These are phyloP conservation scores for Mucor velutinosus DNA, from an alignment of 371 early-diverging fungal genomes.

Conservation along the genomic window DNA sequence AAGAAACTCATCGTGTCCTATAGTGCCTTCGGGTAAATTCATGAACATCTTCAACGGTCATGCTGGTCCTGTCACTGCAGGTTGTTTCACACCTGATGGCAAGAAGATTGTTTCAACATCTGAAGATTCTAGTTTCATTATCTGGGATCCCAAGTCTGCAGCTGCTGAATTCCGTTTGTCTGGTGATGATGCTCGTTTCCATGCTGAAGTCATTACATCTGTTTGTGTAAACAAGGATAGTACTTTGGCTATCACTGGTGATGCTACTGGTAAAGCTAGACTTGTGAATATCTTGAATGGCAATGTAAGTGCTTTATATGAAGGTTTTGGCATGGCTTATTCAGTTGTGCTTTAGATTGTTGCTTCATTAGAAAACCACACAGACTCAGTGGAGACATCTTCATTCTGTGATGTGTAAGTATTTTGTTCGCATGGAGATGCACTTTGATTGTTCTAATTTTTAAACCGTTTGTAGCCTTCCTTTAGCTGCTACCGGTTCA, in stretches of 20 bases:
- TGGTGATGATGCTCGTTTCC: slow-evolving; percentile 86
- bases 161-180: slow-evolving; percentile 62
- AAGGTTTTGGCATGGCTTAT: not conserved
- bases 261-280: slow-evolving; percentile 76
- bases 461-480: slow-evolving; percentile 24
- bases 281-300: slow-evolving; percentile 77
- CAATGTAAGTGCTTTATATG: slow-evolving; percentile 38
- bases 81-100: slow-evolving; percentile 90
- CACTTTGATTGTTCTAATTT: not conserved
- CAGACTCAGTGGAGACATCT: slow-evolving; percentile 79
- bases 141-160: slow-evolving; percentile 95
- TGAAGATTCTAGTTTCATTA: slow-evolving; percentile 81
- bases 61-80: slow-evolving; percentile 82
- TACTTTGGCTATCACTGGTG: slow-evolving; percentile 80
- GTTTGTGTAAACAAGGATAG: slow-evolving; percentile 78
- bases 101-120: slow-evolving; percentile 79
- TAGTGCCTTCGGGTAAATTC: slow-evolving; percentile 80
- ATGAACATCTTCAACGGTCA: slow-evolving; percentile 96
- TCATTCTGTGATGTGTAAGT: slow-evolving; percentile 61
- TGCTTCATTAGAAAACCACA: slow-evolving; percentile 76
- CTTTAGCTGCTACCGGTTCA: slow-evolving; percentile 85
- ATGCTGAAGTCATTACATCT: slow-evolving; percentile 78
- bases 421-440: slow-evolving; percentile 26
- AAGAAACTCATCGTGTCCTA: not conserved
- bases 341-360: slow-evolving; percentile 55